Conservation (phyloP, 306 rosid genomes). For the Quercus variabilis region DNA sequence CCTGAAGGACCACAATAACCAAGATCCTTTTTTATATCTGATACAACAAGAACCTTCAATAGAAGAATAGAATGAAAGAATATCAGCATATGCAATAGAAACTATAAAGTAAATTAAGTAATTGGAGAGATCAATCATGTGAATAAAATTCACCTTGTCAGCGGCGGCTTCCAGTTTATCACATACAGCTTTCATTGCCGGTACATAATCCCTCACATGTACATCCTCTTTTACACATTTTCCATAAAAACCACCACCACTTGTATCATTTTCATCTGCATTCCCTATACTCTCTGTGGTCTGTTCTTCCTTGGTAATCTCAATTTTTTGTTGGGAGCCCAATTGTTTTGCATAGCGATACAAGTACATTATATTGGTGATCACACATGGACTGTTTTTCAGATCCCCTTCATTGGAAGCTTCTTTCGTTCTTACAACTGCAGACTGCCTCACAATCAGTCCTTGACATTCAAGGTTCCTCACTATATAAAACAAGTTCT, state of each 20-base stretch:
- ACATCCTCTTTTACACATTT: conserved; percentile 44
- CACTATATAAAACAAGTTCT: conserved; percentile 61
- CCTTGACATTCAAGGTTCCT: conserved; percentile 81
- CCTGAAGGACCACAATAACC: conserved; percentile 59
- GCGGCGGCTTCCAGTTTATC: conserved; percentile 71
- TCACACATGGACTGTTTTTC: conserved; percentile 37
- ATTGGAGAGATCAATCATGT: conserved; percentile 1
- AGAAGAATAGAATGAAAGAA: conserved; percentile 16
- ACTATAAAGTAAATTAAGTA: neutral
- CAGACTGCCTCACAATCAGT: conserved; percentile 63
- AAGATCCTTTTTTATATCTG: conserved; percentile 75
- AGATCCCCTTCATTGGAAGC: conserved; percentile 36
- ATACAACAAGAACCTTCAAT: conserved; percentile 76
- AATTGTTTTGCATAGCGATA: conserved; percentile 68
- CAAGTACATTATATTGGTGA: conserved; percentile 74
- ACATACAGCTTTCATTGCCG: conserved; percentile 66
- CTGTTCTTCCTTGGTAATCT: conserved; percentile 51
- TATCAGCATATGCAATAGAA: conserved; percentile 19
- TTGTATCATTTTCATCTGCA: conserved; percentile 15
- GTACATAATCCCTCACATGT: conserved; percentile 65
- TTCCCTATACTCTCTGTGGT: conserved; percentile 18
- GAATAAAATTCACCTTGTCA: conserved; percentile 55
- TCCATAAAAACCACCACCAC: conserved; percentile 22
- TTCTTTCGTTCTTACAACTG: conserved; percentile 65
- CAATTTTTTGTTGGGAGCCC: conserved; percentile 61